Base-by-base conservation (phyloP, 1,139 yeast species). In the Oligophagozyma castellii region DNA sequence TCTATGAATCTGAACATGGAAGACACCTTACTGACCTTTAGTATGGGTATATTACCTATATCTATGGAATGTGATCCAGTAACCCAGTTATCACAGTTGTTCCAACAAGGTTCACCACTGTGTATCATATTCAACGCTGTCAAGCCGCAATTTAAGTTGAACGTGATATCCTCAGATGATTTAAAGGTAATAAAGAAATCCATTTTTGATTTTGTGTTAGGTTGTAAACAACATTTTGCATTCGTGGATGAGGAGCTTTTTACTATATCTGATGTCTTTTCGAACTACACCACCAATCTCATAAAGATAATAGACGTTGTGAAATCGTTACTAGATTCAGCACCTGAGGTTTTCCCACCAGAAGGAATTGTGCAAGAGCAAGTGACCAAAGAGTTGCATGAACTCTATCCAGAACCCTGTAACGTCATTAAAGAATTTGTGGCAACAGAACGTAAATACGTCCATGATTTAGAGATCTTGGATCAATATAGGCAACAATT, bases 41-140 rank as follows among this genome's bases (percentile, higher is more conserved):
- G 80, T 19, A 77, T 81, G 24, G 92, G 92, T 16, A 74, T 75
- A 12, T 56, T 77, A 27, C 92, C 92, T 2, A 77, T 81, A 3
- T 72, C 68, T 32, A 63, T 71, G 33, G 67, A 70, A 33, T 77
- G 80, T 43, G 99, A 89, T 49, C 95, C 98, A 2, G 95, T 81
- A 2, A 83, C 95, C 1, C 86, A 83, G 40, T 55, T 89, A 29
- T 81, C 95, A 73, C 76, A 81, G 43, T 61, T 89, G 27, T 76
- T 89, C 46, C 92, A 89, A 44, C 84, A 80, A 45, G 98, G 98
- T 5, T 78, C 93, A 2, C 93, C 96, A 5, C 63, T 89, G 28
- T 86, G 98, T 53, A 68, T 81, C 27, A 59, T 89, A 5, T 81
- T 78, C 61, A 86, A 89, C 55, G 44, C 62, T 42, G 51, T 65